Conservation (phyloP, 371 early-diverging fungal genomes). For the Dichotomocladium elegans region DNA sequence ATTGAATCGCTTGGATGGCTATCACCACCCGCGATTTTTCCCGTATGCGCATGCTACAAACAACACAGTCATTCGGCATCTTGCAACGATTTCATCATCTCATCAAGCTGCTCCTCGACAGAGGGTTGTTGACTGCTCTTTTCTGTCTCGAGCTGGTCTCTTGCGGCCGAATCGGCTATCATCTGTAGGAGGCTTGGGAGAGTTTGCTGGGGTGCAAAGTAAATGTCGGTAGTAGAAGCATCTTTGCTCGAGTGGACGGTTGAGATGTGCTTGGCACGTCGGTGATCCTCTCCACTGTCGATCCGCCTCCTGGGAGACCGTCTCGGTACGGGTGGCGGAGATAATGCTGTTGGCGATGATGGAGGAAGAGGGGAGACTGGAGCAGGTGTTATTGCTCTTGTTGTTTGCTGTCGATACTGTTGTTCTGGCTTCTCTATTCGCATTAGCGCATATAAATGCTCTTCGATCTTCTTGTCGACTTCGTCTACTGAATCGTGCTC, state of each 20-base stretch:
- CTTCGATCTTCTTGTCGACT: constrained; percentile 16
- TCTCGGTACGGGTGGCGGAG: constrained; percentile 23
- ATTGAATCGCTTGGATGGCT: not conserved
- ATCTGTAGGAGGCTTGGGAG: constrained; percentile 20
- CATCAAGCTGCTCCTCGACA: constrained; percentile 19
- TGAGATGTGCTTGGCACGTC: constrained; percentile 12
- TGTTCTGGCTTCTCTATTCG: constrained; percentile 1
- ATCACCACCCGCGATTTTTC: not conserved
- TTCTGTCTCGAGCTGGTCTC: not conserved
- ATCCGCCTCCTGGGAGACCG: constrained; percentile 20
- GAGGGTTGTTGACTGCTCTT: constrained; percentile 5
- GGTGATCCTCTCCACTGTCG: constrained; percentile 8
- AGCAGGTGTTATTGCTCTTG: not conserved
- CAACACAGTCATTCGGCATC: not conserved
- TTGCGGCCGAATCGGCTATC: constrained; percentile 10
- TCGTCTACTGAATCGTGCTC: constrained; percentile 15
- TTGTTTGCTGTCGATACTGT: not conserved
- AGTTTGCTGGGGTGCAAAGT: constrained; percentile 20
- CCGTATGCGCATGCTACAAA: not conserved
- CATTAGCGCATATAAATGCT: constrained; percentile 18
- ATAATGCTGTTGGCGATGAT: not conserved
- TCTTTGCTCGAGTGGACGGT: constrained; percentile 7
- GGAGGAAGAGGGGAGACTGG: too few relatives aligned
- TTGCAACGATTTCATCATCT: constrained; percentile 20
- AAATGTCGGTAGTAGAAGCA: constrained; percentile 20